Evolutionary conservation across 2,329 filamentous ascomycete species (phyloP).

Genomic region (Aspergillus intermedius): DNA sequence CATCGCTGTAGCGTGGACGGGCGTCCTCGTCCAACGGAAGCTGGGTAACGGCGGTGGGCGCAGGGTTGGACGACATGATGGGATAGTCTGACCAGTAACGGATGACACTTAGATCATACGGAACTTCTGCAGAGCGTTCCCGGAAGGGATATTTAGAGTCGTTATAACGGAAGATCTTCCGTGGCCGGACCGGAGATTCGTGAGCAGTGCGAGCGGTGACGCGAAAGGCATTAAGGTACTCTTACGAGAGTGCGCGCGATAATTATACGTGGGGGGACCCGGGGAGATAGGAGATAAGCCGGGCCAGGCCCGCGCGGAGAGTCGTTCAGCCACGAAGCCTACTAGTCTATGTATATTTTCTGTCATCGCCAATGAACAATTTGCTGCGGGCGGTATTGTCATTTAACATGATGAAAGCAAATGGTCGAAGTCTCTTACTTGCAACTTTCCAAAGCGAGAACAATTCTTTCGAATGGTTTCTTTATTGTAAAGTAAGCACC

Average conservation of each 20-base stretch:
- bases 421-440: neutral
- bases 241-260: neutral
- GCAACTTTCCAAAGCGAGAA: neutral
- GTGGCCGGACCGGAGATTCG: neutral
- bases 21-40: slow-evolving; percentile 3
- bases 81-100: neutral
- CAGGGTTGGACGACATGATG: slow-evolving; percentile 10
- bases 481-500: neutral
- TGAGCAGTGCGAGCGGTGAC: neutral
- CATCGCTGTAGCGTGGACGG: slow-evolving; percentile 5
- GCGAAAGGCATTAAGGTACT: neutral
- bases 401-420: too few relatives aligned
- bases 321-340: too few relatives aligned
- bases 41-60: slow-evolving; percentile 7
- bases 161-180: neutral
- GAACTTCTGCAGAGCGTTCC: neutral
- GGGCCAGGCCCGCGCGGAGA: neutral
- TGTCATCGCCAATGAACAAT: too few relatives aligned
- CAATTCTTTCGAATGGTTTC: neutral
- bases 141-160: neutral
- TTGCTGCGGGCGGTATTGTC: too few relatives aligned
- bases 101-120: neutral
- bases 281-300: too few relatives aligned
- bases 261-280: too few relatives aligned
- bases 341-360: too few relatives aligned